Percentiles rank a stretch among this genome's conserved stretches.
Conservation (phyloP, 305 asterid species). For the Striga hermonthica region DNA sequence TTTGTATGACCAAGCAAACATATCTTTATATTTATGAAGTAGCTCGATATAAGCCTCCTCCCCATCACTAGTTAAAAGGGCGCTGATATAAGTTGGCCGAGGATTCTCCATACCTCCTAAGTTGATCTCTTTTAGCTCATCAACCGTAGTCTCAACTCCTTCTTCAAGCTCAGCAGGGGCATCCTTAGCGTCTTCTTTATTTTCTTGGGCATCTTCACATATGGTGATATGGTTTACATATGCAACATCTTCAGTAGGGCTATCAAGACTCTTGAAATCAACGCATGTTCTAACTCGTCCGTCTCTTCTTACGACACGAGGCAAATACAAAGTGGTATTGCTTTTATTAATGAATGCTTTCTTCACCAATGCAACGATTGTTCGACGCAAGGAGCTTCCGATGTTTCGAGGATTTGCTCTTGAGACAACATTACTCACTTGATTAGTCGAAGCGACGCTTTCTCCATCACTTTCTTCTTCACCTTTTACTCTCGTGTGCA, state of each 20-base stretch:
- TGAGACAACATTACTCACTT: no score
- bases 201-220: background rate
- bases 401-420: background rate
- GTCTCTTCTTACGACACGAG: background rate
- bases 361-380: background rate
- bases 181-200: background rate
- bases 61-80: background rate
- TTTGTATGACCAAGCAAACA: background rate
- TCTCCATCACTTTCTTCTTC: background rate
- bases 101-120: background rate
- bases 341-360: background rate
- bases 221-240: background rate
- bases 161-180: background rate
- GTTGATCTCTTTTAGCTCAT: background rate
- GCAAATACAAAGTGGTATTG: no score
- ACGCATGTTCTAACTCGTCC: background rate
- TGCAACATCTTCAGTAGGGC: background rate
- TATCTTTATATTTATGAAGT: background rate
- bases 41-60: background rate
- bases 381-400: background rate
- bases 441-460: background rate
- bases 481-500: no score
- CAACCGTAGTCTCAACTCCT: background rate
- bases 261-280: background rate
- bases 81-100: background rate